Evolutionary conservation across 441 rosid genomes (phyloP).

Genomic region (Populus tomentosa): DNA sequence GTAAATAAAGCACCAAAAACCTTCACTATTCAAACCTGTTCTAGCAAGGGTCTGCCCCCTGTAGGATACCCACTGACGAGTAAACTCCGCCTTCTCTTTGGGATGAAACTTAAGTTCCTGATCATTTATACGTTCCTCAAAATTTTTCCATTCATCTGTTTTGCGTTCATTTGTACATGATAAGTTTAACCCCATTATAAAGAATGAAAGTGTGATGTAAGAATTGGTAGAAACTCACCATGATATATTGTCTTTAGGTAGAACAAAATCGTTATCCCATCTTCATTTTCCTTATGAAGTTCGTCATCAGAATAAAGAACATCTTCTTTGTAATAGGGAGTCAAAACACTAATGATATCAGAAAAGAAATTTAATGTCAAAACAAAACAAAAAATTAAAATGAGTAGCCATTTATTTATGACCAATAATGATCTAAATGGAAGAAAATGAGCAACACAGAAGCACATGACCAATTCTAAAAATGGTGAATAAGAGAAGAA

Average conservation of each 20-base stretch:
- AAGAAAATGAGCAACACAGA: slow-evolving; percentile 1
- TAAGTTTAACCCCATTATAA: slow-evolving; percentile 9
- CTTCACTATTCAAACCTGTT: slow-evolving; percentile 53
- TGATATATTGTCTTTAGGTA: slow-evolving; percentile 92
- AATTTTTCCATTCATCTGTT: slow-evolving; percentile 92
- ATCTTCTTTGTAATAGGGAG: slow-evolving; percentile 91
- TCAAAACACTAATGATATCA: slow-evolving; percentile 67
- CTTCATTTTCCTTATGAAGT: slow-evolving; percentile 84
- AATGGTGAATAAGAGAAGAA: slow-evolving; percentile 2
- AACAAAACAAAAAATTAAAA: neutral
- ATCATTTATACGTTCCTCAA: slow-evolving; percentile 48
- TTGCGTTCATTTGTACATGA: slow-evolving; percentile 22
- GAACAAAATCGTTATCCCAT: slow-evolving; percentile 80
- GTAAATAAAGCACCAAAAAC: slow-evolving; percentile 9
- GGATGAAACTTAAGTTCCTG: slow-evolving; percentile 7
- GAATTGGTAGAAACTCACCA: slow-evolving; percentile 41
- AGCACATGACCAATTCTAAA: slow-evolving; percentile 5
- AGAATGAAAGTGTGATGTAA: slow-evolving; percentile 12
- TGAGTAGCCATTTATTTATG: neutral
- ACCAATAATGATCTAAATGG: neutral
- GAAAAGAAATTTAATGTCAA: slow-evolving; percentile 10
- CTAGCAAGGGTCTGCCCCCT: slow-evolving; percentile 93
- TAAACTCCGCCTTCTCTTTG: slow-evolving; percentile 39
- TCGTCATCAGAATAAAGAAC: slow-evolving; percentile 90
- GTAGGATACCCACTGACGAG: slow-evolving; percentile 87